phyloP scores from a whole-genome alignment of 257 asterid species.

The Ilex asprella region DNA sequence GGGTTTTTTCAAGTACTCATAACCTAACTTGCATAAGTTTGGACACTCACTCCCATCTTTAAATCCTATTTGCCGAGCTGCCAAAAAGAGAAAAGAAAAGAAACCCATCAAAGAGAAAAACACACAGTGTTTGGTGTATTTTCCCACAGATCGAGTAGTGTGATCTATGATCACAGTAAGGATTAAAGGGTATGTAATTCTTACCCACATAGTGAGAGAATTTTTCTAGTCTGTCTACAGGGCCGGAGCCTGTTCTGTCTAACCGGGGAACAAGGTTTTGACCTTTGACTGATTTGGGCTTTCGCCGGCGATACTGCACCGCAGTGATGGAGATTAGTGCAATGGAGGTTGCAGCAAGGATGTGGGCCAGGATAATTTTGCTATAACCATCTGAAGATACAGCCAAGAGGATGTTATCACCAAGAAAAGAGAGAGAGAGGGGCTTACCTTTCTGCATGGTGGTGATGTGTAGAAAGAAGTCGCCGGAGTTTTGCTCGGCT shows the following conservation, averaged over 20 bases:
- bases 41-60: constrained; percentile 70
- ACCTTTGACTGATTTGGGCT: constrained; percentile 21
- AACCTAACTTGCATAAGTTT: constrained; percentile 37
- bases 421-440: constrained; percentile 10
- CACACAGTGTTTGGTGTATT: too few relatives aligned
- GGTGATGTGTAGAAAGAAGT: too few relatives aligned
- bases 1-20: constrained; percentile 63
- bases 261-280: constrained; percentile 48
- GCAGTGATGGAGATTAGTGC: constrained; percentile 45
- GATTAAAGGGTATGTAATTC: too few relatives aligned
- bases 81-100: neutral
- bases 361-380: constrained; percentile 7
- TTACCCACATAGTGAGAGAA: constrained; percentile 78
- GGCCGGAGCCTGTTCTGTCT: constrained; percentile 52
- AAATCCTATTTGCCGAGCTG: constrained; percentile 82
- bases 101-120: neutral
- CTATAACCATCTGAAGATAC: constrained; percentile 14
- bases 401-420: neutral
- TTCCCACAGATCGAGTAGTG: too few relatives aligned
- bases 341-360: constrained; percentile 36
- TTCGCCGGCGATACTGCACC: constrained; percentile 43
- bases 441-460: too few relatives aligned
- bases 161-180: too few relatives aligned
- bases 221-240: constrained; percentile 44
- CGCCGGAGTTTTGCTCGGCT: too few relatives aligned